phyloP scores from a whole-genome alignment of 2,329 filamentous ascomycete species.

The Ceratocystis eucalypticola region DNA sequence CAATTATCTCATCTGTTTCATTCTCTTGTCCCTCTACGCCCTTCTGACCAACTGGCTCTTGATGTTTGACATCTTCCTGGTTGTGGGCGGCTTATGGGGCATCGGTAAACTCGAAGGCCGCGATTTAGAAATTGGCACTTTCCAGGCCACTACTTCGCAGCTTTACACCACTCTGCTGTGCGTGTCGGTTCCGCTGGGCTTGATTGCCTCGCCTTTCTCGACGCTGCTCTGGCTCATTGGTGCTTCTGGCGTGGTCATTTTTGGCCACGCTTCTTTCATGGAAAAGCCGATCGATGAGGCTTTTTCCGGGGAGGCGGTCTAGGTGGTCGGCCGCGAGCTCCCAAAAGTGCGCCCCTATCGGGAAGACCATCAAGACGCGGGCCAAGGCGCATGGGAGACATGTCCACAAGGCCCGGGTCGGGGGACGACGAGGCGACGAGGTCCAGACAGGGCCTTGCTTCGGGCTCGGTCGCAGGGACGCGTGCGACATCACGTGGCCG shows the following conservation, averaged over 20 bases:
- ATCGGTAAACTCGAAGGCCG: slow-evolving; percentile 82
- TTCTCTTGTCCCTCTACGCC: slow-evolving; percentile 92
- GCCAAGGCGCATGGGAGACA: slow-evolving; percentile 38
- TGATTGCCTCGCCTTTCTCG: slow-evolving; percentile 71
- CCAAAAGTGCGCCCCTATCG: slow-evolving; percentile 83
- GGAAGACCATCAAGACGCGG: slow-evolving; percentile 91
- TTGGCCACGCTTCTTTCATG: slow-evolving; percentile 90
- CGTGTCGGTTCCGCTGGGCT: slow-evolving; percentile 68
- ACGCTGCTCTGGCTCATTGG: slow-evolving; percentile 93
- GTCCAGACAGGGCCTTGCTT: slow-evolving; percentile 1
- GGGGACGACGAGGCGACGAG: slow-evolving; percentile 19
- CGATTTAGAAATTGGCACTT: slow-evolving; percentile 74
- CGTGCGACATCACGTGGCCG: slow-evolving; percentile 27
- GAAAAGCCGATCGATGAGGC: slow-evolving; percentile 99
- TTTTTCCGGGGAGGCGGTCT: slow-evolving; percentile 99
- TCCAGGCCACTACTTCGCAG: slow-evolving; percentile 77
- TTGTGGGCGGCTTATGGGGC: slow-evolving; percentile 73
- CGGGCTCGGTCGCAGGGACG: slow-evolving; percentile 5
- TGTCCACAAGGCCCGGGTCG: slow-evolving; percentile 13
- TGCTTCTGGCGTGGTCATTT: slow-evolving; percentile 81
- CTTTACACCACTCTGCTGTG: slow-evolving; percentile 81
- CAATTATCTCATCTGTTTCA: slow-evolving; percentile 91
- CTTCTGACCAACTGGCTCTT: slow-evolving; percentile 75
- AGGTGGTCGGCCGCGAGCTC: slow-evolving; percentile 99
- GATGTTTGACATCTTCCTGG: slow-evolving; percentile 83